phyloP scores from a whole-genome alignment of 1,284 basidiomycete genomes.

The Tremellales sp. region DNA sequence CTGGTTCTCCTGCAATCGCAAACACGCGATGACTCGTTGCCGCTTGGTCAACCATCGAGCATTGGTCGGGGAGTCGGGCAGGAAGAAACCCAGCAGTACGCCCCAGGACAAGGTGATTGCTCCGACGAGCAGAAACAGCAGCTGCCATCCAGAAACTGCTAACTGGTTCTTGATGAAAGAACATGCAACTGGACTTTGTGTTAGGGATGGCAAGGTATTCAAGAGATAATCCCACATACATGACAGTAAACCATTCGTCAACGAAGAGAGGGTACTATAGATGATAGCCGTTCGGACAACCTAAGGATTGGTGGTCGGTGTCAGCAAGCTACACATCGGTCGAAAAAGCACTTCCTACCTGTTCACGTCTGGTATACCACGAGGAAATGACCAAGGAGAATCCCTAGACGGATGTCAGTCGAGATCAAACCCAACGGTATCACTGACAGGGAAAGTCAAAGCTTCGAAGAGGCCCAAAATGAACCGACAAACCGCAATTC shows the following conservation, averaged over 20 bases:
- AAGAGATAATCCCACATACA: background rate
- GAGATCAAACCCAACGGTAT: background rate
- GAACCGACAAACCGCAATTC: conserved; percentile 9
- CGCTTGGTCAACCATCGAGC: conserved; percentile 22
- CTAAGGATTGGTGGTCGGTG: background rate
- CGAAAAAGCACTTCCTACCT: background rate
- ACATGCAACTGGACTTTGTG: no score
- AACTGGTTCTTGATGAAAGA: background rate
- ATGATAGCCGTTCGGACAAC: background rate
- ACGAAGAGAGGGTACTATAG: conserved; percentile 1
- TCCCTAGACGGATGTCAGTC: background rate
- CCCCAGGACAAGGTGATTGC: conserved; percentile 2
- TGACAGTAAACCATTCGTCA: conserved; percentile 5
- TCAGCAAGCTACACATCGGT: background rate
- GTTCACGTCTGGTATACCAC: background rate
- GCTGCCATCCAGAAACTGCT: conserved; percentile 5
- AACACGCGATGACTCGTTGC: conserved; percentile 14
- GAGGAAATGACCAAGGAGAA: conserved; percentile 1
- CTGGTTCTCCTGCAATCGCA: conserved; percentile 17
- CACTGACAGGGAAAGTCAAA: background rate
- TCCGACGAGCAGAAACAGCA: conserved; percentile 10
- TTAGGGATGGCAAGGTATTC: no score
- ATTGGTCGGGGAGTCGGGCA: conserved; percentile 16
- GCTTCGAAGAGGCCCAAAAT: conserved; percentile 15
- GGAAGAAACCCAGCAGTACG: conserved; percentile 8